Evolutionary conservation across 2,329 filamentous ascomycete species (phyloP).

Genomic region (Ceratocystis diversiconidia): DNA sequence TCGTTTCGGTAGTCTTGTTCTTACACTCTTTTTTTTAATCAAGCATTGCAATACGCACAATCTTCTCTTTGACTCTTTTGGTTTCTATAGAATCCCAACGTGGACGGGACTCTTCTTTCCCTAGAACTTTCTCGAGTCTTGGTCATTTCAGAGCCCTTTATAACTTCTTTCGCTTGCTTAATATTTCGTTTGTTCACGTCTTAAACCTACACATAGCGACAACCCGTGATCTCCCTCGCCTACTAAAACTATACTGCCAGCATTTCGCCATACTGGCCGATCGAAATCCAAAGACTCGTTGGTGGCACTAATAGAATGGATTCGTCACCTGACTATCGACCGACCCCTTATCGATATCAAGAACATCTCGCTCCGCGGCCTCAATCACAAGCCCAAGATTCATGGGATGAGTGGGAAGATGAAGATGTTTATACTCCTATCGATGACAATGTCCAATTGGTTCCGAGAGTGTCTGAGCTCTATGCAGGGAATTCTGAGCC

Average conservation of each 20-base stretch:
- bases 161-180: background rate
- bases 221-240: background rate
- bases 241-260: background rate
- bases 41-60: background rate
- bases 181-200: background rate
- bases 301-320: background rate
- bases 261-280: background rate
- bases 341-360: constrained; percentile 7
- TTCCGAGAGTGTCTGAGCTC: constrained; percentile 16
- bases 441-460: constrained; percentile 27
- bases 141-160: background rate
- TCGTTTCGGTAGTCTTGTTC: background rate
- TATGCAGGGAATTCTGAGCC: background rate
- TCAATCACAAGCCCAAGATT: constrained; percentile 22
- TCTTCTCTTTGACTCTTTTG: background rate
- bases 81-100: background rate
- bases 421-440: constrained; percentile 25
- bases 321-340: background rate
- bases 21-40: background rate
- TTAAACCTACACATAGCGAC: background rate
- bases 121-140: background rate
- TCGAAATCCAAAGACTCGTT: background rate
- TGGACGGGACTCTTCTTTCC: background rate
- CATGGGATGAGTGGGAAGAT: constrained; percentile 41
- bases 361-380: background rate